Percentiles rank a stretch among this genome's conserved stretches.
Evolutionary conservation across 2,329 filamentous ascomycete species (phyloP).

Genomic region (Septoria linicola): DNA sequence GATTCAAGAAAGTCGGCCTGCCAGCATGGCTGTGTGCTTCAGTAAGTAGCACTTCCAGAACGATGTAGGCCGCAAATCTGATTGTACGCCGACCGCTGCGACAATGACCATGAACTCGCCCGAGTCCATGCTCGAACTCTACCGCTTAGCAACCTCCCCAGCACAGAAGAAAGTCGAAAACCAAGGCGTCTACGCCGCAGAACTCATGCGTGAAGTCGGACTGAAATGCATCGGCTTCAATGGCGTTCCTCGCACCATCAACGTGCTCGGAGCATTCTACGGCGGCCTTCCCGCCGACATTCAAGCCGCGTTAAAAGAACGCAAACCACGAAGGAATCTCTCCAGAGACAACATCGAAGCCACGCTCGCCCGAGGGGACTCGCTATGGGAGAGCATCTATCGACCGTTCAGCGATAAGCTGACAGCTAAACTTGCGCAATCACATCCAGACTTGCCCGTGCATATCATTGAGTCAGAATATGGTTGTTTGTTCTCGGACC

Average conservation of each 20-base stretch:
- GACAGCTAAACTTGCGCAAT: constrained; percentile 65
- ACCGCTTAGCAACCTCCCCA: constrained; percentile 45
- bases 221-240: constrained; percentile 79
- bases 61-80: background rate
- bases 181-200: constrained; percentile 56
- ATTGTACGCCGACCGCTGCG: constrained; percentile 63
- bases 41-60: constrained; percentile 42
- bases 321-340: constrained; percentile 38
- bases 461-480: constrained; percentile 77
- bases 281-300: constrained; percentile 60
- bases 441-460: constrained; percentile 78
- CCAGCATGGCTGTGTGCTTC: constrained; percentile 67
- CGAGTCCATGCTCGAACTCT: constrained; percentile 66
- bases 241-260: constrained; percentile 80
- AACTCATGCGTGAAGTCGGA: constrained; percentile 72
- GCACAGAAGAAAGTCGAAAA: constrained; percentile 31
- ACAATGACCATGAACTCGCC: constrained; percentile 87
- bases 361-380: constrained; percentile 59
- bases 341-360: constrained; percentile 49
- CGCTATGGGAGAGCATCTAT: constrained; percentile 76
- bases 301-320: constrained; percentile 47
- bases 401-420: constrained; percentile 71
- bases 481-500: constrained; percentile 69
- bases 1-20: constrained; percentile 59
- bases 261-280: constrained; percentile 72